Base-by-base conservation (phyloP, 345 rosid species). In the Euphorbia pulcherrima region DNA sequence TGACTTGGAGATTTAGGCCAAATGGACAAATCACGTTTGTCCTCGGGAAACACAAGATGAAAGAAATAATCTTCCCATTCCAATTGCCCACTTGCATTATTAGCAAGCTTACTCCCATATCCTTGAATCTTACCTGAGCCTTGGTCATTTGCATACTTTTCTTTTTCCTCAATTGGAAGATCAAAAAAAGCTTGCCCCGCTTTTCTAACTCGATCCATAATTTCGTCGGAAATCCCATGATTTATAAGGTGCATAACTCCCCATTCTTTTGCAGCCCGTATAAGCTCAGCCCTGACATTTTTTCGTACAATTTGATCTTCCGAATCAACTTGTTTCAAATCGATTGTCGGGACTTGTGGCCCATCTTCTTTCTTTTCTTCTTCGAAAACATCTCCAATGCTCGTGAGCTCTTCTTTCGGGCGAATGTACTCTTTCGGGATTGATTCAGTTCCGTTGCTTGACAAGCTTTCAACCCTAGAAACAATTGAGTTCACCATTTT, bases 31-130 rank as follows among this genome's bases (percentile, higher is more conserved):
- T 91, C 96, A 10, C 89, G 78, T 69, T 94, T 88, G 28, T 82
- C 96, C 79, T 89, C 89, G 2, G 97, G 99, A 71, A 46, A 94
- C 39, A 76, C 73, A 63, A 89, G 92, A 56, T 89, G 99, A 68
- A 94, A 94, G 83, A 85, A 91, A 73, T 94, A 94, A 74, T 94
- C 99, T 76, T 85, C 89, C 99, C 99, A 94, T 67, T 94, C 99
- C 12, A 94, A 85, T 63, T 84, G 95, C 2, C 99, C 96, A 17
- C 90, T 63, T 10, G 92, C 92, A 74, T 83, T 94, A 74, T 94
- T 94, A 24, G 97, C 99, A 0, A 94, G 82, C 82, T 94, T 94
- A 75, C 97, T 94, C 23, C 99, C 97, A 68, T 94, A 94, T 0
- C 97, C 99, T 69, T 94, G 99, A 77, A 91, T 83, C 30, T 84